Percentiles rank a stretch among this genome's conserved stretches.
These are phyloP conservation scores for Penicillium rolfsii DNA, from an alignment of 2,329 filamentous ascomycete species.

Conservation along the genomic window DNA sequence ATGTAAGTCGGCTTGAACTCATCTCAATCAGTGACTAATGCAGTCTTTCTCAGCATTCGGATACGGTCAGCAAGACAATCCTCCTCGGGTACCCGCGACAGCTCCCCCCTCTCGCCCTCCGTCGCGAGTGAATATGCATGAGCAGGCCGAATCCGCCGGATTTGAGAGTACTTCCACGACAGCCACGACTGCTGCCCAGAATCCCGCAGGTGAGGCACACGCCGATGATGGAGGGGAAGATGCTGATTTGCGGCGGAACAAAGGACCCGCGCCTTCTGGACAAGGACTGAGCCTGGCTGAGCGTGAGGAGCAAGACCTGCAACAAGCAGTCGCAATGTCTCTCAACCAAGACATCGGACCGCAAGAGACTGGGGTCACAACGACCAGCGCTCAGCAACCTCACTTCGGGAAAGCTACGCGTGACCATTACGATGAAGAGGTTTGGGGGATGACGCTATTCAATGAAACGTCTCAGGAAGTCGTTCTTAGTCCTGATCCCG, in stretches of 20 bases:
- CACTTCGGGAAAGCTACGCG: constrained; percentile 60
- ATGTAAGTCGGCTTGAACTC: constrained; percentile 11
- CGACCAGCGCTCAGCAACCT: constrained; percentile 35
- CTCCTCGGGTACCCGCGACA: constrained; percentile 40
- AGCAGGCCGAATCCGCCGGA: constrained; percentile 24
- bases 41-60: constrained; percentile 38
- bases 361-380: constrained; percentile 61
- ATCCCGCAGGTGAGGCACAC: constrained; percentile 35
- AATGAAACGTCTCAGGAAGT: constrained; percentile 55
- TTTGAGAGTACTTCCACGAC: constrained; percentile 31
- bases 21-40: constrained; percentile 4
- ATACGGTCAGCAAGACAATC: constrained; percentile 43
- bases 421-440: constrained; percentile 56
- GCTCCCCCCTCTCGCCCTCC: constrained; percentile 53
- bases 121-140: constrained; percentile 45
- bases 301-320: constrained; percentile 50
- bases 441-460: constrained; percentile 61
- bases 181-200: constrained; percentile 30
- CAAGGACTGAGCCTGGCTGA: constrained; percentile 46
- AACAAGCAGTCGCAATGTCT: constrained; percentile 53
- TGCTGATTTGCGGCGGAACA: constrained; percentile 23
- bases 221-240: background rate
- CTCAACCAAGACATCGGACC: constrained; percentile 46
- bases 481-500: constrained; percentile 57
- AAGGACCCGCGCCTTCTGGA: constrained; percentile 26